Percentiles rank a stretch among this genome's conserved stretches.
phyloP scores from a whole-genome alignment of 164 flowering plant genomes.

The Nymphaea colorata region DNA sequence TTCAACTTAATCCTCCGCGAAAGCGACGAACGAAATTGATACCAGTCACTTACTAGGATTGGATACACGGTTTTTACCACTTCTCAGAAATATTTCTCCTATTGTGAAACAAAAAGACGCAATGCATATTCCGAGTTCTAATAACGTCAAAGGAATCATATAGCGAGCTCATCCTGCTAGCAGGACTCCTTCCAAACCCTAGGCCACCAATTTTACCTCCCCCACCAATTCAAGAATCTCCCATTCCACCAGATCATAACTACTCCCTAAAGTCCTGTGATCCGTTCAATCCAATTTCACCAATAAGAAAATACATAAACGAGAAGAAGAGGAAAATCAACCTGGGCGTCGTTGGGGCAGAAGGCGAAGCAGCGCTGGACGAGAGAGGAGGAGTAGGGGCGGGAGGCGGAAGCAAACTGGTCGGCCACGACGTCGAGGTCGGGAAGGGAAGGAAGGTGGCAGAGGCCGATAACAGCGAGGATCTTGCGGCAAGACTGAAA shows the following conservation, averaged over 20 bases:
- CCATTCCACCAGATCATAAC: background rate
- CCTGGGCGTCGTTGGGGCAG: constrained; percentile 83
- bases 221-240: background rate
- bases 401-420: constrained; percentile 41
- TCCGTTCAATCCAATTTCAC: background rate
- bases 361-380: constrained; percentile 86
- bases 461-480: constrained; percentile 77
- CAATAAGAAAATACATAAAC: too few relatives aligned
- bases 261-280: background rate
- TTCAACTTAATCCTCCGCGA: too few relatives aligned
- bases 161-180: too few relatives aligned
- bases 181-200: background rate
- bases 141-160: too few relatives aligned
- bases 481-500: constrained; percentile 88
- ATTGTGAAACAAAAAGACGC: too few relatives aligned
- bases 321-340: constrained; percentile 9
- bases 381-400: constrained; percentile 53
- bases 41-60: too few relatives aligned
- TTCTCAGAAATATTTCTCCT: too few relatives aligned
- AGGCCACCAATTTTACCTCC: background rate
- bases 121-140: too few relatives aligned
- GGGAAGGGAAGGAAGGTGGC: constrained; percentile 81
- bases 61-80: too few relatives aligned
- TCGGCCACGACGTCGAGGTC: constrained; percentile 53
- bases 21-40: too few relatives aligned